Evolutionary conservation across 352 stramenopile genomes (phyloP).

Genomic region (Pythium aquatile): DNA sequence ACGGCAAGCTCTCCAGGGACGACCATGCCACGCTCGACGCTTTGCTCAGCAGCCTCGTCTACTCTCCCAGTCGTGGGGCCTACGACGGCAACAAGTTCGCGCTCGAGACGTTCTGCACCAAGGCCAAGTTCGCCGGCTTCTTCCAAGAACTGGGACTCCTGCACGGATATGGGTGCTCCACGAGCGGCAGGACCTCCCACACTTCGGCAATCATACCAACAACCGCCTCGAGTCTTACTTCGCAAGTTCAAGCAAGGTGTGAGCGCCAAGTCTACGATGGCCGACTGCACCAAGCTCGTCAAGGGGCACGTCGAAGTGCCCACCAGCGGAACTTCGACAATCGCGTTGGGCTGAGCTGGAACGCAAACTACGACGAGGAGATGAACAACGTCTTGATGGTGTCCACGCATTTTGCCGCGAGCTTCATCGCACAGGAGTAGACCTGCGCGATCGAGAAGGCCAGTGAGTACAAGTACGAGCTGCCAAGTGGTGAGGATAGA

Average conservation of each 20-base stretch:
- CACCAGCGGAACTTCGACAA: no score
- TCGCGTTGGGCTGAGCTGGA: no score
- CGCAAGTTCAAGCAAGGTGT: constrained; percentile 24
- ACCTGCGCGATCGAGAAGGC: background rate
- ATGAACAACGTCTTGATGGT: no score
- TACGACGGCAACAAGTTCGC: constrained; percentile 12
- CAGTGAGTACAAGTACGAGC: background rate
- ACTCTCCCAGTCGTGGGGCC: background rate
- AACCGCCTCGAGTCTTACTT: constrained; percentile 34
- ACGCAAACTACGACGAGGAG: no score
- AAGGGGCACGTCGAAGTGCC: no score
- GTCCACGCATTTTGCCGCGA: no score
- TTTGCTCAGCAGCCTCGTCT: constrained; percentile 26
- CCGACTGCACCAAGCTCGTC: no score
- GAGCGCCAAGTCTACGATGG: no score
- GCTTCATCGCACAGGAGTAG: no score
- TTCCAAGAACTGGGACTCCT: constrained; percentile 26
- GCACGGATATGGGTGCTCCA: constrained; percentile 27
- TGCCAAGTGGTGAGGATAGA: background rate
- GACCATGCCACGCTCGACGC: constrained; percentile 19
- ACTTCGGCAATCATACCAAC: constrained; percentile 36
- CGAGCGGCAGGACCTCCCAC: constrained; percentile 8
- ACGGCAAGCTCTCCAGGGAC: constrained; percentile 18
- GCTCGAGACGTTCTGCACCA: constrained; percentile 5
- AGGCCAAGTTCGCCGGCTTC: constrained; percentile 12